phyloP scores from a whole-genome alignment of 2,329 filamentous ascomycete species.

The Cytospora chrysosperma region DNA sequence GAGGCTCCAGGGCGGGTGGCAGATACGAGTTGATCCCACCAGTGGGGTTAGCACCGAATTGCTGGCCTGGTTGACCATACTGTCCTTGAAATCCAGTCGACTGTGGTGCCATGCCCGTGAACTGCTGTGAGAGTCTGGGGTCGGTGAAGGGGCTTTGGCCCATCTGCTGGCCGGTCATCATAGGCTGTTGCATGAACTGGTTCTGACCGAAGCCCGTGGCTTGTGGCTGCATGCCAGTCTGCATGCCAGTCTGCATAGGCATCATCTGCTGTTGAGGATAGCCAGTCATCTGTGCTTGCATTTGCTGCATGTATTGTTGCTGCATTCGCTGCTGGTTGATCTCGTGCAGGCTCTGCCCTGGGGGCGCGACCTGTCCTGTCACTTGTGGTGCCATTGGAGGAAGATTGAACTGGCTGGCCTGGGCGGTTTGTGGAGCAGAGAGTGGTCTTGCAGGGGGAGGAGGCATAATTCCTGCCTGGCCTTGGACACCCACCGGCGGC shows the following conservation, averaged over 20 bases:
- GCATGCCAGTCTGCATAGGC: slow-evolving; percentile 50
- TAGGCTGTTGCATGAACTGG: slow-evolving; percentile 45
- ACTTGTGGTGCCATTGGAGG: slow-evolving; percentile 80
- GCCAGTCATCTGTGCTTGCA: slow-evolving; percentile 41
- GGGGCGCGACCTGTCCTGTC: slow-evolving; percentile 74
- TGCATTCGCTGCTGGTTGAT: slow-evolving; percentile 63
- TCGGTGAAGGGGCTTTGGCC: slow-evolving; percentile 43
- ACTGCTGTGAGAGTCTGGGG: slow-evolving; percentile 40
- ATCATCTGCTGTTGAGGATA: slow-evolving; percentile 46
- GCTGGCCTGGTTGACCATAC: slow-evolving; percentile 38
- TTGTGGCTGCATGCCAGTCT: slow-evolving; percentile 33
- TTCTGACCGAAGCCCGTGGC: slow-evolving; percentile 38
- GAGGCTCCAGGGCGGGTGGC: slow-evolving; percentile 59
- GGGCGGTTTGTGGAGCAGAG: slow-evolving; percentile 82
- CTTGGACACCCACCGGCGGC: slow-evolving; percentile 62
- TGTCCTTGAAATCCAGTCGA: slow-evolving; percentile 58
- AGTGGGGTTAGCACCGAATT: slow-evolving; percentile 43
- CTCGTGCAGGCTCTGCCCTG: slow-evolving; percentile 75
- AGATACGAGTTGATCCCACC: slow-evolving; percentile 57
- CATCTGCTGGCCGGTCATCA: slow-evolving; percentile 41
- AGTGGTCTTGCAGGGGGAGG: slow-evolving; percentile 78
- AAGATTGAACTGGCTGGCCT: slow-evolving; percentile 69
- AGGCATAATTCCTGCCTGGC: slow-evolving; percentile 64
- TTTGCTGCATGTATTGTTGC: slow-evolving; percentile 54
- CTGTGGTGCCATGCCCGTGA: slow-evolving; percentile 56